These are phyloP conservation scores for Cercophora newfieldiana DNA, from an alignment of 495 filamentous ascomycete genomes.

Conservation along the genomic window DNA sequence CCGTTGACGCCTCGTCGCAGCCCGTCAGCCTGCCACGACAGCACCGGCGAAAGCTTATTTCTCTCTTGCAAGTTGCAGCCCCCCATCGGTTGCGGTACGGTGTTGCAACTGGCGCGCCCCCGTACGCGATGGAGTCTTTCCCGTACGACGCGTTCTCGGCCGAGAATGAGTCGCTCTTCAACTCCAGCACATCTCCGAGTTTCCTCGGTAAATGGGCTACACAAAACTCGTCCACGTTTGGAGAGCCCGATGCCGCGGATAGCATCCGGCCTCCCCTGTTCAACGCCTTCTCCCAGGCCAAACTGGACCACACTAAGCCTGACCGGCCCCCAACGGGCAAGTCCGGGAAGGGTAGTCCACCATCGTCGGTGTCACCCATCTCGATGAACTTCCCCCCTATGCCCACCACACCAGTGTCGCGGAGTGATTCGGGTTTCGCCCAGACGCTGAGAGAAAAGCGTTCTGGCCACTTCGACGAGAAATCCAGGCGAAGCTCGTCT, in stretches of 20 bases:
- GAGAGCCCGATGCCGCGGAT: slow-evolving; percentile 58
- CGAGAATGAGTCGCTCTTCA: slow-evolving; percentile 79
- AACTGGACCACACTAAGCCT: slow-evolving; percentile 59
- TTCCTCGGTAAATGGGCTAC: slow-evolving; percentile 80
- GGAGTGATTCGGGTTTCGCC: slow-evolving; percentile 86
- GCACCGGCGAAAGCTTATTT: slow-evolving; percentile 84
- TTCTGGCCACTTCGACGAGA: slow-evolving; percentile 87
- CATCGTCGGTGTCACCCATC: slow-evolving; percentile 81
- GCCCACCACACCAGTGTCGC: slow-evolving; percentile 72
- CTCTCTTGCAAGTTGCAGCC: slow-evolving; percentile 83
- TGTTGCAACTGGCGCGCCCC: slow-evolving; percentile 83
- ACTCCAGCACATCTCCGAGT: slow-evolving; percentile 64
- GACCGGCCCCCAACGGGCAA: slow-evolving; percentile 83
- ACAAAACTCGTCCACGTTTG: slow-evolving; percentile 86
- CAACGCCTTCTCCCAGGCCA: slow-evolving; percentile 86
- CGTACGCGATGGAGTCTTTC: slow-evolving; percentile 89
- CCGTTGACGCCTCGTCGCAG: slow-evolving; percentile 74
- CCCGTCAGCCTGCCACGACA: slow-evolving; percentile 81
- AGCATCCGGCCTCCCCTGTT: slow-evolving; percentile 58
- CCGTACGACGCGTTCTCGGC: slow-evolving; percentile 86
- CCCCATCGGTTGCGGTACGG: slow-evolving; percentile 87
- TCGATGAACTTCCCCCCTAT: slow-evolving; percentile 76
- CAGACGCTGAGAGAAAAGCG: slow-evolving; percentile 89
- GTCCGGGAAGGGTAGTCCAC: slow-evolving; percentile 73
- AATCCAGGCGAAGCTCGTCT: slow-evolving; percentile 83